These are phyloP conservation scores for Nigrospora osmanthi DNA, from an alignment of 2,329 filamentous ascomycete genomes.

Conservation along the genomic window DNA sequence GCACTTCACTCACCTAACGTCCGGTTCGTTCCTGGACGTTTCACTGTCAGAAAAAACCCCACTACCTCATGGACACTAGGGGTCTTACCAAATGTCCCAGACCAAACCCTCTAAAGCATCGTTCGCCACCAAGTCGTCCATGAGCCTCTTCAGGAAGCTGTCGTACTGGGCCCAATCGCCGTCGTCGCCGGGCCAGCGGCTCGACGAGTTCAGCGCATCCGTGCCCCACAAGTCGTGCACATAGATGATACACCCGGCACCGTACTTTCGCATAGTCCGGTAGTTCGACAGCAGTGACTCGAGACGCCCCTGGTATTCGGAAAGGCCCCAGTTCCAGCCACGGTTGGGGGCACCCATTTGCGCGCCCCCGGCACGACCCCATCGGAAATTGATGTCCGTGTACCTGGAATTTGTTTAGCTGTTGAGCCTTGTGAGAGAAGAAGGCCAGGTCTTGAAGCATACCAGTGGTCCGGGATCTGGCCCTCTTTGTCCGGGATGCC, in stretches of 20 bases:
- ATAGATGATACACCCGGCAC: constrained; percentile 2
- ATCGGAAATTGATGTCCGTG: constrained; percentile 13
- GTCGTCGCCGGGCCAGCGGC: constrained; percentile 27
- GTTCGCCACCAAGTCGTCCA: constrained; percentile 19
- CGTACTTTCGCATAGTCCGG: constrained; percentile 1
- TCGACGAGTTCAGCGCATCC: constrained; percentile 17
- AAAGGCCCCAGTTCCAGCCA: constrained; percentile 10
- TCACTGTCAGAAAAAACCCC: no score
- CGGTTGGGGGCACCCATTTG: constrained; percentile 7
- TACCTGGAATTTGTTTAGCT: neutral
- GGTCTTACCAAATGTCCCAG: constrained; percentile 5
- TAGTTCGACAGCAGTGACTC: constrained; percentile 3
- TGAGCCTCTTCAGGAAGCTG: constrained; percentile 18
- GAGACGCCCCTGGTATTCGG: constrained; percentile 7
- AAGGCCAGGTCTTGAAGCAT: neutral
- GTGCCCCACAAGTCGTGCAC: constrained; percentile 12
- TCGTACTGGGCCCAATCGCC: constrained; percentile 28
- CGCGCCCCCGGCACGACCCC: constrained; percentile 11
- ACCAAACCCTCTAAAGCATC: constrained; percentile 13
- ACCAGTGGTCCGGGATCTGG: constrained; percentile 12
- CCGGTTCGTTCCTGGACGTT: neutral
- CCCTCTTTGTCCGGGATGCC: constrained; percentile 11
- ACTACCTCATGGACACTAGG: no score
- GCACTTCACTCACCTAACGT: neutral
- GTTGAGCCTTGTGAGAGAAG: no score